Conservation (phyloP, 208 protist genomes). For the Porcisia hertigi region DNA sequence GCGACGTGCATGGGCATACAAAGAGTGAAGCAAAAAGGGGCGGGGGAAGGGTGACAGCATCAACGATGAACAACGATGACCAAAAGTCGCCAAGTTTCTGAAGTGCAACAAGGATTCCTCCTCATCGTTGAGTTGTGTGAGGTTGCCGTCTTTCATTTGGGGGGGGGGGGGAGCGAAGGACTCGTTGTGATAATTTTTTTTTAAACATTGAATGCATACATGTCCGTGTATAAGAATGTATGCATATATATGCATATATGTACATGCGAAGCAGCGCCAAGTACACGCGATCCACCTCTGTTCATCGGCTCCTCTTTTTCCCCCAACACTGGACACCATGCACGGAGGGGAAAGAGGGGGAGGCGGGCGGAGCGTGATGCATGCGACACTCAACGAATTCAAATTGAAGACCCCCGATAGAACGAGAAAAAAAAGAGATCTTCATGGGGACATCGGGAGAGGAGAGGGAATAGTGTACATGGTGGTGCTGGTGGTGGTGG, state of each 20-base stretch:
- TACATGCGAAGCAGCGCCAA: too few relatives aligned
- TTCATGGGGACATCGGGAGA: background rate
- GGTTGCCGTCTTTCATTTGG: too few relatives aligned
- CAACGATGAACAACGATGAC: background rate
- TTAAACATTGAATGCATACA: background rate
- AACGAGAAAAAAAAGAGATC: background rate
- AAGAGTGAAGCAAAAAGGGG: background rate
- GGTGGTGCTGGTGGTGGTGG: background rate
- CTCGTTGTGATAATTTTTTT: too few relatives aligned
- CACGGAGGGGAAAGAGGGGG: too few relatives aligned
- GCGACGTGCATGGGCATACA: conserved; percentile 2
- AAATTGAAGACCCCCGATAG: background rate
- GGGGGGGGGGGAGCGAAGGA: too few relatives aligned
- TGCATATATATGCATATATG: conserved; percentile 8
- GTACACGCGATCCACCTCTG: too few relatives aligned
- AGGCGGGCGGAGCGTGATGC: too few relatives aligned
- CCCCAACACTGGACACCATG: too few relatives aligned
- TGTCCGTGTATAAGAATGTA: background rate
- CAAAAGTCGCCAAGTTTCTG: background rate
- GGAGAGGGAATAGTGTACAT: conserved; percentile 5
- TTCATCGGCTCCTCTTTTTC: too few relatives aligned
- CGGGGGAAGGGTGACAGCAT: background rate
- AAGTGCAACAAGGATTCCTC: background rate
- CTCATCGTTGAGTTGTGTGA: background rate
- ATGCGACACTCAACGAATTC: too few relatives aligned